Evolutionary conservation across 768 basidiomycete species (phyloP).

Genomic region (Calvatia gigantea): DNA sequence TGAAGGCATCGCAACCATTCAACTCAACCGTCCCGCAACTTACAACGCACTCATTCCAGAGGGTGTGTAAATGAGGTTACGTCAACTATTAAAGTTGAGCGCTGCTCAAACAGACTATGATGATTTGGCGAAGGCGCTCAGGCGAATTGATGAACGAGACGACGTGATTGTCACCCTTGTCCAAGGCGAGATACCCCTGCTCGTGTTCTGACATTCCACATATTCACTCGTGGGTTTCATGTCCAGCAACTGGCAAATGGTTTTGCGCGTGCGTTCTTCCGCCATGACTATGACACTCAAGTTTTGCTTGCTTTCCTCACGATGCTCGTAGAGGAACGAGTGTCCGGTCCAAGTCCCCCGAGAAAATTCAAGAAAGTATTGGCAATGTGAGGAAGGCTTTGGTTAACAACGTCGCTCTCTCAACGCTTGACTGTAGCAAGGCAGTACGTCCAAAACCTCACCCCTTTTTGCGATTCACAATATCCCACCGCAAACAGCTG

Average conservation of each 20-base stretch:
- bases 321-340: conserved; percentile 49
- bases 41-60: conserved; percentile 57
- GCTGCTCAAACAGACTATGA: conserved; percentile 50
- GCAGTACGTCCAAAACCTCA: conserved; percentile 43
- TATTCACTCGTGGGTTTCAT: not conserved
- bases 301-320: not conserved
- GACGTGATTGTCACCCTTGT: conserved; percentile 66
- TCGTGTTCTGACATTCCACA: not conserved
- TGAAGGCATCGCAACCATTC: conserved; percentile 64
- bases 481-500: conserved; percentile 42
- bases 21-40: conserved; percentile 55
- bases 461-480: not conserved
- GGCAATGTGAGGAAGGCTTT: conserved; percentile 44
- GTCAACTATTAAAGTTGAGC: not conserved
- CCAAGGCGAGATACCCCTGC: conserved; percentile 44
- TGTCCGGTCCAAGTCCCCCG: conserved; percentile 33
- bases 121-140: conserved; percentile 51
- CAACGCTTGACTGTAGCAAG: conserved; percentile 58
- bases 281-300: not conserved
- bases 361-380: conserved; percentile 12
- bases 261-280: conserved; percentile 59
- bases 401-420: conserved; percentile 39
- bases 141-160: conserved; percentile 53
- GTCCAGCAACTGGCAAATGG: conserved; percentile 61
- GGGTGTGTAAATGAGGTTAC: conserved; percentile 32